phyloP scores from a whole-genome alignment of 768 basidiomycete genomes.

The Russula ochroleuca region DNA sequence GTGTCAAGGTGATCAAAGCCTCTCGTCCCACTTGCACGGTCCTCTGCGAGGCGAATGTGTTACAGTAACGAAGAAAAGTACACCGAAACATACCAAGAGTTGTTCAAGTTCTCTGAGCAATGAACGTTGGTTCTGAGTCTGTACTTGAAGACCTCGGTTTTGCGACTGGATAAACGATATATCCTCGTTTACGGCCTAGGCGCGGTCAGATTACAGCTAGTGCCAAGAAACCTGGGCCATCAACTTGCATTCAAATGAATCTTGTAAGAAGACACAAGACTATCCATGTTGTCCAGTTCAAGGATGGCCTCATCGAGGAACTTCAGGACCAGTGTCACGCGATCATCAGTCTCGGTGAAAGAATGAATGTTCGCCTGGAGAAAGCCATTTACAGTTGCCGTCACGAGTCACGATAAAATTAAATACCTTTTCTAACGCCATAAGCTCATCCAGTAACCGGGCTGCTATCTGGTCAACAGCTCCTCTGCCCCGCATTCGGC shows the following conservation, averaged over 20 bases:
- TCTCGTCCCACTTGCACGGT: constrained; percentile 90
- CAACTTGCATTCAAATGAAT: constrained; percentile 86
- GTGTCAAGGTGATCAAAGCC: constrained; percentile 69
- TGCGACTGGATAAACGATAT: constrained; percentile 95
- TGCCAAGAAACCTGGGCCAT: constrained; percentile 1
- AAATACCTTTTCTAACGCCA: constrained; percentile 85
- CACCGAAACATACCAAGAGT: constrained; percentile 52
- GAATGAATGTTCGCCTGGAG: constrained; percentile 92
- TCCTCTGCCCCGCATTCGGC: constrained; percentile 57
- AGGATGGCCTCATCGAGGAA: constrained; percentile 84
- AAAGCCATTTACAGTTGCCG: constrained; percentile 1
- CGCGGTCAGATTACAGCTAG: constrained; percentile 15
- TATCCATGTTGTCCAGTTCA: constrained; percentile 89
- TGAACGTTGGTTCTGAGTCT: constrained; percentile 90
- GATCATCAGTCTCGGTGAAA: constrained; percentile 93
- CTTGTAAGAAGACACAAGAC: constrained; percentile 87
- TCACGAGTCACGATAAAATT: constrained; percentile 15
- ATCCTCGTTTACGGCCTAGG: constrained; percentile 88
- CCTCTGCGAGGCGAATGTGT: constrained; percentile 48
- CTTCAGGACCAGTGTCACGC: constrained; percentile 78
- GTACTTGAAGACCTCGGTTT: constrained; percentile 93
- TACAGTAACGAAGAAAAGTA: not conserved
- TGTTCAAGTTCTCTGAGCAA: constrained; percentile 83
- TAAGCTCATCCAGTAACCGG: constrained; percentile 80
- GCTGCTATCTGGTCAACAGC: constrained; percentile 92